Evolutionary conservation across 2,329 filamentous ascomycete species (phyloP).

Genomic region (Periconia sp.): DNA sequence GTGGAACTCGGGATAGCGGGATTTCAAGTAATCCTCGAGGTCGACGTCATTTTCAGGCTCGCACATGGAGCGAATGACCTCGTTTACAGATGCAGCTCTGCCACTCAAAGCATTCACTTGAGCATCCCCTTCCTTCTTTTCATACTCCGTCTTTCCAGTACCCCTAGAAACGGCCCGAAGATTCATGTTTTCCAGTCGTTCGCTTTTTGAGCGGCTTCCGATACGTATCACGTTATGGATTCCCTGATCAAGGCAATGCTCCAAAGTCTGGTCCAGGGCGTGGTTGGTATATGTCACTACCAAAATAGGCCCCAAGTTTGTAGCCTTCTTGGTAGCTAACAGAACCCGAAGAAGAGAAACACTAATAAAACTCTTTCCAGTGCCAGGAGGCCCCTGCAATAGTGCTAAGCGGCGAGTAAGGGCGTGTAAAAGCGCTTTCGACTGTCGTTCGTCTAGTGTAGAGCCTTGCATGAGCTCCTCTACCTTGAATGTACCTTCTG

Average conservation of each 20-base stretch:
- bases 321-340: slow-evolving; percentile 45
- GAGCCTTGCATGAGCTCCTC: slow-evolving; percentile 37
- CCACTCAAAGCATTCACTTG: not conserved
- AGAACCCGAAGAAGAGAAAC: slow-evolving; percentile 58
- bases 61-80: not conserved
- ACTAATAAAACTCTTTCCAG: slow-evolving; percentile 65
- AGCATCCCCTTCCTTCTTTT: slow-evolving; percentile 7
- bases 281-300: slow-evolving; percentile 54
- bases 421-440: slow-evolving; percentile 53
- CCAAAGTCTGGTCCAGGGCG: slow-evolving; percentile 59
- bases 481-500: slow-evolving; percentile 26
- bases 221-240: slow-evolving; percentile 60
- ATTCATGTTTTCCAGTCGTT: slow-evolving; percentile 51
- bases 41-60: not conserved
- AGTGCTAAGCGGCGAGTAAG: slow-evolving; percentile 56
- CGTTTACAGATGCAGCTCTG: slow-evolving; percentile 13
- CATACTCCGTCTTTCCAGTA: slow-evolving; percentile 37
- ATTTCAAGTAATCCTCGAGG: slow-evolving; percentile 4
- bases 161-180: slow-evolving; percentile 43
- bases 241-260: slow-evolving; percentile 56
- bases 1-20: slow-evolving; percentile 14
- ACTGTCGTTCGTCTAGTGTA: slow-evolving; percentile 53
- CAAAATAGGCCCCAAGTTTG: slow-evolving; percentile 48
- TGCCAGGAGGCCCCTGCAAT: slow-evolving; percentile 71
- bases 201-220: slow-evolving; percentile 59